phyloP scores from a whole-genome alignment of 306 rosid genomes.

The Myrica gale region DNA sequence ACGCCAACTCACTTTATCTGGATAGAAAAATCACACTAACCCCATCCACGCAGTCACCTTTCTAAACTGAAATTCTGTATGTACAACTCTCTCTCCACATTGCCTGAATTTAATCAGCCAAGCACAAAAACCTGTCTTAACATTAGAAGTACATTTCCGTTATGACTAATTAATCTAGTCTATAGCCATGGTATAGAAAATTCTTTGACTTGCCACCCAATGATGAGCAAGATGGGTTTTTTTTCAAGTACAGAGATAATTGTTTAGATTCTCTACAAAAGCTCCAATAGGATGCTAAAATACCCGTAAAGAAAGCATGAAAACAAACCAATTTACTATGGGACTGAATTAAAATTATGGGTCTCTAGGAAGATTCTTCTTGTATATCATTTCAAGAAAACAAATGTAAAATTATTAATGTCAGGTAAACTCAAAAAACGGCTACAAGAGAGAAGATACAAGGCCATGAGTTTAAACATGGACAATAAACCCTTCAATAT shows the following conservation, averaged over 20 bases:
- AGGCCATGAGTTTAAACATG: not conserved
- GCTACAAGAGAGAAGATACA: too few relatives aligned
- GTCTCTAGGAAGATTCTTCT: not conserved
- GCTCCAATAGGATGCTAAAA: not conserved
- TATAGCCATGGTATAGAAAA: not conserved
- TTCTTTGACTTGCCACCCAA: not conserved
- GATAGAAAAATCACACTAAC: not conserved
- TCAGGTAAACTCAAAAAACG: too few relatives aligned
- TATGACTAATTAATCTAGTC: not conserved
- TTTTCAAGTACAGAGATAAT: not conserved
- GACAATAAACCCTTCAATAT: not conserved
- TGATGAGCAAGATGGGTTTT: not conserved
- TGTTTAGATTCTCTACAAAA: too few relatives aligned
- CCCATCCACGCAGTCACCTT: not conserved
- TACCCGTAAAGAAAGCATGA: not conserved
- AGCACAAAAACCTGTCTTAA: not conserved
- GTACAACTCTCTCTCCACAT: not conserved
- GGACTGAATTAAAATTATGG: not conserved
- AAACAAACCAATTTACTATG: not conserved
- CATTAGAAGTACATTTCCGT: not conserved
- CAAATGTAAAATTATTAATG: too few relatives aligned
- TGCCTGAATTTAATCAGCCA: not conserved
- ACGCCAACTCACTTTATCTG: not conserved
- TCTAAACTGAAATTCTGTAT: not conserved
- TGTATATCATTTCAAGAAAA: not conserved